Evolutionary conservation across 257 asterid genomes (phyloP), one percentile per base, ranked within the genome.

Genomic region (Solanum pennellii): DNA sequence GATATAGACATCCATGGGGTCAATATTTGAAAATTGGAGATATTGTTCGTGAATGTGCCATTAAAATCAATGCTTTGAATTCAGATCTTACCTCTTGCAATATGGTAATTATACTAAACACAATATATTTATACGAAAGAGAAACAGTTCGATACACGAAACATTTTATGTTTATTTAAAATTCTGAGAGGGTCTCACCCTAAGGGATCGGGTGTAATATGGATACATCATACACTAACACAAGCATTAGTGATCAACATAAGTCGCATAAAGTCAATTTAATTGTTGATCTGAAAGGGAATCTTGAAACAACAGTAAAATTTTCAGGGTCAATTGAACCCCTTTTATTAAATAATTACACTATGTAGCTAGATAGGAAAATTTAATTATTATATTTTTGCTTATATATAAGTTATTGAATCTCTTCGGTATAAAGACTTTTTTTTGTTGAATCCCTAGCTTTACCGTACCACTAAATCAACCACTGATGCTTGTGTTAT

Each of bases 1-100:
- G 86, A 93, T 94, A 89, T 77, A 86, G 92, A 21, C 98, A 95
- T 91, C 98, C 98, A 49, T 95, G 98, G 98, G 91, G 90, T 77
- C 97, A 94, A 85, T 96, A 96, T 89, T 88, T 93, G 86, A 95
- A 93, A 85, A 90, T 93, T n/a, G 97, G 96, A 35, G 42, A 86
- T 60, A 85, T 96, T 75, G 91, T 94, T 7, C 92, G 99, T 80
- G 93, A 92, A 45, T 95, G 98, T 89, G 98, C 98, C 74, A 89
- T 77, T 69, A 89, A 93, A 10, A 80, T 93, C 14, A 95, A 95
- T 72, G 88, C 95, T 76, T 93, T 95, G 37, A 92, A 88, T 66
- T 83, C 88, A 89, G 90, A 91, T 90, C 92, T 93, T 7, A 89
- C 90, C 72, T 92, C 94, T 7, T 86, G 89, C 60, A 68, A 89